phyloP scores from a whole-genome alignment of 768 basidiomycete genomes.

The Zangia roseola region DNA sequence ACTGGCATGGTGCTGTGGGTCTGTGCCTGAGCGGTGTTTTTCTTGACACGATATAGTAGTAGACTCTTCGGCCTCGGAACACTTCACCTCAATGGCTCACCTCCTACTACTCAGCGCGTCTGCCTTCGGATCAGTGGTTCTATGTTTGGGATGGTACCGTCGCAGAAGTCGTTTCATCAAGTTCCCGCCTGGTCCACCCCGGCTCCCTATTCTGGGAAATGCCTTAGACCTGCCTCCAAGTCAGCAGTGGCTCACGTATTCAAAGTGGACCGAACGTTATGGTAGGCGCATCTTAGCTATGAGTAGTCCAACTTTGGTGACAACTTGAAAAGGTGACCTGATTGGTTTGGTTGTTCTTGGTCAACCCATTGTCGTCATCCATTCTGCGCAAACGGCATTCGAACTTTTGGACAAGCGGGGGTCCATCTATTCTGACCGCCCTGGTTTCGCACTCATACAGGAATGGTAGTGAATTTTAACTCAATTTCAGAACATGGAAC shows the following conservation, averaged over 20 bases:
- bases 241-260: constrained; percentile 4
- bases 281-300: neutral
- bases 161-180: neutral
- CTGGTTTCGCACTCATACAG: constrained; percentile 1
- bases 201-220: constrained; percentile 1
- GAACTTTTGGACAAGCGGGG: constrained; percentile 6
- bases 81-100: neutral
- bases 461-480: neutral
- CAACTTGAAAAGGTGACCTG: neutral
- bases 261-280: constrained; percentile 2
- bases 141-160: constrained; percentile 2
- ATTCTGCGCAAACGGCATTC: neutral
- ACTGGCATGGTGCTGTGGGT: too few species aligned
- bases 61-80: too few species aligned
- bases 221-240: neutral
- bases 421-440: constrained; percentile 5
- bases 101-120: neutral
- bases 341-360: constrained; percentile 5
- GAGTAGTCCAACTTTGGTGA: neutral
- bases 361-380: constrained; percentile 4
- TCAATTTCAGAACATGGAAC: neutral
- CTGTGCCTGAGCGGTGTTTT: too few species aligned
- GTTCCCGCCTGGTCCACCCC: constrained; percentile 4
- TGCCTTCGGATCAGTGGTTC: neutral
- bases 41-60: too few species aligned